Percentiles rank a stretch among this genome's conserved stretches.
Conservation (phyloP, 2,329 filamentous ascomycete species). For the Aspergillus nomiae region DNA sequence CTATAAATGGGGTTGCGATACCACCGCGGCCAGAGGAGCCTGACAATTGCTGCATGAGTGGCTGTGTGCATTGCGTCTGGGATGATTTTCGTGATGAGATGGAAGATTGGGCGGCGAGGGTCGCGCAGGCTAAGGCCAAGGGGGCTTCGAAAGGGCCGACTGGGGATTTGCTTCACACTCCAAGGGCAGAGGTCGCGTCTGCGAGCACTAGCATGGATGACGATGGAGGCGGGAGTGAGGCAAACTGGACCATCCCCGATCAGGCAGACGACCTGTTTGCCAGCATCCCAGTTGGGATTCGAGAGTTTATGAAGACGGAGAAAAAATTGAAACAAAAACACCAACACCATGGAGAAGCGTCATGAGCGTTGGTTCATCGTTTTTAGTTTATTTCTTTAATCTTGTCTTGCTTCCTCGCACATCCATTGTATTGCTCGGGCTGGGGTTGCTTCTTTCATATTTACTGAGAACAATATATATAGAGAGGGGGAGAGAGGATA, state of each 20-base stretch:
- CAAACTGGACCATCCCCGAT: conserved; percentile 60
- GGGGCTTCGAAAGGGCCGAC: conserved; percentile 26
- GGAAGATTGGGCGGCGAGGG: conserved; percentile 77
- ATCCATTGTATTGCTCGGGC: not conserved
- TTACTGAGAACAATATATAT: not conserved
- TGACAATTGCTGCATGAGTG: conserved; percentile 99
- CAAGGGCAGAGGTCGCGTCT: conserved; percentile 48
- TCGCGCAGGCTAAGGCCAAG: conserved; percentile 60
- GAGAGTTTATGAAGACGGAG: conserved; percentile 97
- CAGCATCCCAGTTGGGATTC: conserved; percentile 84
- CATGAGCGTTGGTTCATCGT: conserved; percentile 13
- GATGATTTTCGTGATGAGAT: conserved; percentile 88
- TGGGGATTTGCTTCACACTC: conserved; percentile 33
- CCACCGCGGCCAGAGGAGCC: conserved; percentile 86
- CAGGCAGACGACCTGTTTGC: conserved; percentile 67
- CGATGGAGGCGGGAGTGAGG: conserved; percentile 74
- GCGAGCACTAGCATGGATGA: conserved; percentile 71
- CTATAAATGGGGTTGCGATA: conserved; percentile 75
- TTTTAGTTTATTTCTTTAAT: not conserved
- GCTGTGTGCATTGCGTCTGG: conserved; percentile 97
- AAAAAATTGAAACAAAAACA: conserved; percentile 83
- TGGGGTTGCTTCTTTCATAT: not conserved
- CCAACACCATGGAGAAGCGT: conserved; percentile 51
- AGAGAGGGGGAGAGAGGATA: not conserved
- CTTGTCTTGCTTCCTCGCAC: not conserved